Evolutionary conservation across 2,329 filamentous ascomycete genomes (phyloP).

Genomic region (Coniella lustricola): DNA sequence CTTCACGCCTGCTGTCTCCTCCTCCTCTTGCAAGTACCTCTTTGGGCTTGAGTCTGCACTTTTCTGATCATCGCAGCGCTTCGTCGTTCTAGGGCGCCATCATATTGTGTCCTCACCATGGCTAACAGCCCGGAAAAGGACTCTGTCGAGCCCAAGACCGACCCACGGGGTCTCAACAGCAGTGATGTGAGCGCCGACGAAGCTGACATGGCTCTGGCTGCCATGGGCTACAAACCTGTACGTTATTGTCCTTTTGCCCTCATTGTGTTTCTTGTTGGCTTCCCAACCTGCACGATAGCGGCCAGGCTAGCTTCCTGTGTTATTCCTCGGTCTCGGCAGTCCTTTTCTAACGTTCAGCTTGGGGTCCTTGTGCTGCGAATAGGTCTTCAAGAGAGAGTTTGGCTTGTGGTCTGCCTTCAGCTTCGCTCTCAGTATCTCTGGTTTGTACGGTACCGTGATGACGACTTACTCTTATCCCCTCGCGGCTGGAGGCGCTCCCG

Average conservation of each 20-base stretch:
- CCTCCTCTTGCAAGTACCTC: not conserved
- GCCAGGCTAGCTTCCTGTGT: not conserved
- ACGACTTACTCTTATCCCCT: slow-evolving; percentile 50
- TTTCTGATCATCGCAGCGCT: not conserved
- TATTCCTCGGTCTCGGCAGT: not conserved
- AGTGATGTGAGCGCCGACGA: slow-evolving; percentile 15
- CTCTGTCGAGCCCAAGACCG: not conserved
- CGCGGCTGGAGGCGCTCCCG: slow-evolving; percentile 43
- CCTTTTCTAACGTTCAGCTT: not conserved
- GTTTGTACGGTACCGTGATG: slow-evolving; percentile 47
- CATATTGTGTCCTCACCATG: slow-evolving; percentile 5
- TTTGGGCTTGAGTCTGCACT: too few relatives aligned
- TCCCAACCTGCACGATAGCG: too few relatives aligned
- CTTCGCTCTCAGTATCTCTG: slow-evolving; percentile 51
- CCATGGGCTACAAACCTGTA: slow-evolving; percentile 32
- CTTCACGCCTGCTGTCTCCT: not conserved
- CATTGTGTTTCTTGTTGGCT: not conserved
- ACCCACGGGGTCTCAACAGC: not conserved
- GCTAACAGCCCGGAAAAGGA: slow-evolving; percentile 3
- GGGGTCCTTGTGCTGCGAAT: not conserved
- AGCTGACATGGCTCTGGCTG: slow-evolving; percentile 28
- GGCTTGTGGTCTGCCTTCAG: slow-evolving; percentile 51
- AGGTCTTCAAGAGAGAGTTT: slow-evolving; percentile 54
- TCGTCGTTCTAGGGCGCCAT: too few relatives aligned
- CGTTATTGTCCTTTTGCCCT: too few relatives aligned